Conservation (phyloP, 306 rosid genomes). For the Neltuma alba region DNA sequence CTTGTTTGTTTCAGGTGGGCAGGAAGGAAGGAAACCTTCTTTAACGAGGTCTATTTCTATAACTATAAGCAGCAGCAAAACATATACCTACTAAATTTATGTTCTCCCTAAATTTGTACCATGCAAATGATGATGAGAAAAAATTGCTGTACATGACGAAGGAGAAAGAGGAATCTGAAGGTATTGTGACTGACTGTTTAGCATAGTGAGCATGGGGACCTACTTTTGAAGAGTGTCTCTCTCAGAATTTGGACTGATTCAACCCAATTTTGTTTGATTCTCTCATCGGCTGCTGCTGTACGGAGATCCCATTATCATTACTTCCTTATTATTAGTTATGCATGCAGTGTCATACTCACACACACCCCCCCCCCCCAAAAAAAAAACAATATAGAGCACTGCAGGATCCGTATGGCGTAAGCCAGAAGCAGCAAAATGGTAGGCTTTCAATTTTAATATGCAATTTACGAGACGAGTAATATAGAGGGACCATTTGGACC, state of each 20-base stretch:
- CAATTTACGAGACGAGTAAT: not conserved
- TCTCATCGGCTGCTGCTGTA: not conserved
- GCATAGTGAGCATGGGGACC: slow-evolving; percentile 24
- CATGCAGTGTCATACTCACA: no score
- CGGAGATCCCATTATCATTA: slow-evolving; percentile 25
- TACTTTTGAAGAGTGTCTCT: slow-evolving; percentile 16
- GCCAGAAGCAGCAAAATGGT: slow-evolving; percentile 22
- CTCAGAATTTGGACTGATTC: slow-evolving; percentile 9
- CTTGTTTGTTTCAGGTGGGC: not conserved
- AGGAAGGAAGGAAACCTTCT: not conserved
- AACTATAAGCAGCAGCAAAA: not conserved
- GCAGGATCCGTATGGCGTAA: not conserved
- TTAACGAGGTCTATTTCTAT: not conserved
- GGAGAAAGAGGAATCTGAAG: slow-evolving; percentile 8
- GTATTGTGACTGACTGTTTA: not conserved
- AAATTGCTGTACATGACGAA: not conserved
- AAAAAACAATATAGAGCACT: not conserved
- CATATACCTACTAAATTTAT: not conserved
- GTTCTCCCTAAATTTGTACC: not conserved
- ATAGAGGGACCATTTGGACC: not conserved
- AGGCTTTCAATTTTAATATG: not conserved
- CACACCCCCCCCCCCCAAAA: no score
- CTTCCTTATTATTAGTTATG: not conserved
- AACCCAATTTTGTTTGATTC: slow-evolving; percentile 30
- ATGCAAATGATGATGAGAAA: not conserved